Evolutionary conservation across 768 basidiomycete genomes (phyloP), one percentile per base, ranked within the genome.

Genomic region (Leucosporidium creatinivorum): DNA sequence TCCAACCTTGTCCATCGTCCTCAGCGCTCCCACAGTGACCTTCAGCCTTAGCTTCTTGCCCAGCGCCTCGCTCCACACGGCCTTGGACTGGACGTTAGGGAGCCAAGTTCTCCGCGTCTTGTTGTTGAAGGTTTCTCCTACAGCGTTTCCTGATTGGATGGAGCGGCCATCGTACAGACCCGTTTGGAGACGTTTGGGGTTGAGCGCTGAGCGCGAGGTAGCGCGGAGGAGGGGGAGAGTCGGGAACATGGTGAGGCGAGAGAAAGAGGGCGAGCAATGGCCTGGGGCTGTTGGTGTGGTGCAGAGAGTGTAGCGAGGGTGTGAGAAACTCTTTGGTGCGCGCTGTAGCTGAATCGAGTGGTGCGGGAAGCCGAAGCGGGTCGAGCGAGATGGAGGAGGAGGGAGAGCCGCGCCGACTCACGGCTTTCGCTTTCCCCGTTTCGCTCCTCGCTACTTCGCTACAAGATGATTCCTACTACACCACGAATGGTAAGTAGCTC

Each of bases 81-180:
- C 84, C 78, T 92, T 91, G 60, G 81, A 80, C 72, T 92, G 90
- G 28, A 91, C 83, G 78, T 93, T 93, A 47, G 91, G 91, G 17
- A 91, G 81, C 91, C 91, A 93, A 54, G 87, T 84, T 50, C 91
- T 82, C 59, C 88, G 86, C 30, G 92, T 92, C 80, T 92, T 93
- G 77, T 87, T 84, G 76, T 87, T 87, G 28, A 91, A 92, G 78
- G 71, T 70, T 26, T 90, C 87, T 0, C 91, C 90, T 58, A 93
- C 89, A 75, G 87, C 92, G 81, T 93, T 92, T 30, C 91, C 91
- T 72, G 69, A 61, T 39, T 61, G 61, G 61, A 69, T 85, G 85
- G 74, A 86, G 86, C 73, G 86, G 21, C 90, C 90, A 63, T 91
- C 89, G 76, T 88, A 92, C 2, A 93, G 85, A 63, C 90, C 91